phyloP scores from a whole-genome alignment of 2,329 filamentous ascomycete species.

The Apiospora rasikravindrae region DNA sequence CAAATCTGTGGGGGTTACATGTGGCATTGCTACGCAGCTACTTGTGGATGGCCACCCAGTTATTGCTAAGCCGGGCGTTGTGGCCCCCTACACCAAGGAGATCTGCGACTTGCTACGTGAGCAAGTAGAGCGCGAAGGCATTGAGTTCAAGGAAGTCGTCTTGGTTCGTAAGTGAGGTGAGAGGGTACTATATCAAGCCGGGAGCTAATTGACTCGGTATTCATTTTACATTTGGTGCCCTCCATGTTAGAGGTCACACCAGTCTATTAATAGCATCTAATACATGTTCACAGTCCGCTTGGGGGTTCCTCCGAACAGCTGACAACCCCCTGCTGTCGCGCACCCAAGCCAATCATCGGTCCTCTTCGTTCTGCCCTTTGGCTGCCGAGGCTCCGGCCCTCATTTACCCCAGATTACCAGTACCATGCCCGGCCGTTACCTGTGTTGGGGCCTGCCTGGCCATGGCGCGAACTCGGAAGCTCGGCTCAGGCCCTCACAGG shows the following conservation, averaged over 20 bases:
- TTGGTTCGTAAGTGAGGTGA: too few species aligned
- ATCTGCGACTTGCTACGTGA: not conserved
- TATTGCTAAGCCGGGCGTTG: constrained; percentile 25
- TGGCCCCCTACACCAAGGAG: not conserved
- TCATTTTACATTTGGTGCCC: too few species aligned
- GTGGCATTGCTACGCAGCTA: constrained; percentile 67
- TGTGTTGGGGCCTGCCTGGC: not conserved
- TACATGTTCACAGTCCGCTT: too few species aligned
- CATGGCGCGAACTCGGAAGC: not conserved
- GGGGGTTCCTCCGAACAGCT: not conserved
- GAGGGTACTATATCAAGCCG: too few species aligned
- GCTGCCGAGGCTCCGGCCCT: too few species aligned
- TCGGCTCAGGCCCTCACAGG: not conserved
- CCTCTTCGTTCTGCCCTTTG: not conserved
- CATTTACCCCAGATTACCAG: not conserved
- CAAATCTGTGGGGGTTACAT: constrained; percentile 70
- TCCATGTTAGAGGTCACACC: too few species aligned
- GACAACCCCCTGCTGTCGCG: not conserved
- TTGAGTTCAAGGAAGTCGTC: not conserved
- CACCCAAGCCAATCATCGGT: not conserved
- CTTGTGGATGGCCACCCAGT: constrained; percentile 56
- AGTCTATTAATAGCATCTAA: too few species aligned
- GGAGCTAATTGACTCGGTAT: too few species aligned
- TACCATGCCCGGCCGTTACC: not conserved
- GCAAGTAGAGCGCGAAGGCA: not conserved